Conservation (phyloP, 2,329 filamentous ascomycete species). For the Plenodomus biglobosus region DNA sequence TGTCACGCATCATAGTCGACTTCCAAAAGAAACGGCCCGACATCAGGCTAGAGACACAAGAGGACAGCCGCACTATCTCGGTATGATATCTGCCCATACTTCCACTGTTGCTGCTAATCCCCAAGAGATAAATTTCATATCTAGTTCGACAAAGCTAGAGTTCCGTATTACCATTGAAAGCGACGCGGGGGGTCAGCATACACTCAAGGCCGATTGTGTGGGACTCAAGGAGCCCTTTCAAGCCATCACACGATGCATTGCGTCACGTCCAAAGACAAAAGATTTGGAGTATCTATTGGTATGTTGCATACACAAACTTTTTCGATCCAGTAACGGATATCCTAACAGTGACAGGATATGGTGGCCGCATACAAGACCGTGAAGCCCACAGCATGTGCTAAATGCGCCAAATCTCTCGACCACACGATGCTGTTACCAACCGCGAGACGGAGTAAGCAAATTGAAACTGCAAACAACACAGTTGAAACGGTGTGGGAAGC, state of each 20-base stretch:
- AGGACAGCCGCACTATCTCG: slow-evolving; percentile 28
- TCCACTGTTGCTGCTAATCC: slow-evolving; percentile 4
- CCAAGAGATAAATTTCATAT: slow-evolving; percentile 29
- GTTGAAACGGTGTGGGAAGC: slow-evolving; percentile 36
- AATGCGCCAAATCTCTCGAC: slow-evolving; percentile 38
- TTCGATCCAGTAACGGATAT: neutral
- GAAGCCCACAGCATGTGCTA: slow-evolving; percentile 34
- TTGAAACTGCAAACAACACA: slow-evolving; percentile 17
- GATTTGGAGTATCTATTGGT: slow-evolving; percentile 41
- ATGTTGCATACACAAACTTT: slow-evolving; percentile 9
- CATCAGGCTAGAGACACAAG: slow-evolving; percentile 31
- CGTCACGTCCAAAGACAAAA: slow-evolving; percentile 34
- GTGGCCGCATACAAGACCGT: slow-evolving; percentile 43
- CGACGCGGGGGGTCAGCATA: slow-evolving; percentile 27
- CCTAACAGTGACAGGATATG: slow-evolving; percentile 39
- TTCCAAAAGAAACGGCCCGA: slow-evolving; percentile 27
- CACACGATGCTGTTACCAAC: slow-evolving; percentile 24
- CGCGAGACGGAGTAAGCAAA: slow-evolving; percentile 36
- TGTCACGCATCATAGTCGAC: slow-evolving; percentile 25
- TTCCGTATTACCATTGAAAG: slow-evolving; percentile 35
- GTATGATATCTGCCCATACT: slow-evolving; percentile 14
- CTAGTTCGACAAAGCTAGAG: slow-evolving; percentile 23
- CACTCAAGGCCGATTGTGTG: slow-evolving; percentile 35
- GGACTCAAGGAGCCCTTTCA: slow-evolving; percentile 30
- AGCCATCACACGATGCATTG: slow-evolving; percentile 39